Evolutionary conservation across 768 basidiomycete species (phyloP).

Genomic region (Leccinum olivaceopallidum): DNA sequence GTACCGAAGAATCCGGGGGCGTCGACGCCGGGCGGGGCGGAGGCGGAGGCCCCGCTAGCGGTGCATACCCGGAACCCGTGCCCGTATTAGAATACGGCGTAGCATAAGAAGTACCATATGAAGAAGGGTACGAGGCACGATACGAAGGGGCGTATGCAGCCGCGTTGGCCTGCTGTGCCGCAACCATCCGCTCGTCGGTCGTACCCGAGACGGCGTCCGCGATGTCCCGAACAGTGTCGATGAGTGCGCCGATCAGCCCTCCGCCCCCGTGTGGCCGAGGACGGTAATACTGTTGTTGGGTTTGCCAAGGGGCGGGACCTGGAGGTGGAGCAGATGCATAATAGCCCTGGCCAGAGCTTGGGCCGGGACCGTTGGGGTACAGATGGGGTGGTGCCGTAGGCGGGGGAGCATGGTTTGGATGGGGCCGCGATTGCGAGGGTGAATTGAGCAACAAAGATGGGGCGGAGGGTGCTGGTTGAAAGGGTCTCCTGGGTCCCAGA

Average conservation of each 20-base stretch:
- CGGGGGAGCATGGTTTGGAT: neutral
- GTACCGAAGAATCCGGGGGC: conserved; percentile 17
- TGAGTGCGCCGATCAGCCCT: conserved; percentile 28
- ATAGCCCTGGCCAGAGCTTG: conserved; percentile 6
- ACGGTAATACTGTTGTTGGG: conserved; percentile 16
- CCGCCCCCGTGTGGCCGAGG: conserved; percentile 20
- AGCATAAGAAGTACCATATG: conserved; percentile 4
- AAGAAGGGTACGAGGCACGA: neutral
- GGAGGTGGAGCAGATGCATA: conserved; percentile 11
- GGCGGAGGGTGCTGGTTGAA: conserved; percentile 43
- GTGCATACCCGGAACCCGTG: conserved; percentile 7
- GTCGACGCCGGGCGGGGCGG: conserved; percentile 14
- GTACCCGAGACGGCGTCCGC: conserved; percentile 29
- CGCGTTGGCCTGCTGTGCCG: conserved; percentile 16
- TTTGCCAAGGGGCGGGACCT: conserved; percentile 24
- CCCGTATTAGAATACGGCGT: conserved; percentile 10
- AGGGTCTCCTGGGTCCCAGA: conserved; percentile 62
- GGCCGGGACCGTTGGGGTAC: neutral
- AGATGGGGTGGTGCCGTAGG: conserved; percentile 3
- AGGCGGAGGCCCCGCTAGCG: conserved; percentile 13
- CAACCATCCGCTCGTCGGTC: conserved; percentile 20
- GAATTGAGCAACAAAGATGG: conserved; percentile 7
- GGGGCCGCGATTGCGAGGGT: neutral
- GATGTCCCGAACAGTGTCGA: conserved; percentile 31
- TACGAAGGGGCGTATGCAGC: conserved; percentile 16